Conservation (phyloP, 164 flowering plant genomes). For the Warburgia ugandensis region DNA sequence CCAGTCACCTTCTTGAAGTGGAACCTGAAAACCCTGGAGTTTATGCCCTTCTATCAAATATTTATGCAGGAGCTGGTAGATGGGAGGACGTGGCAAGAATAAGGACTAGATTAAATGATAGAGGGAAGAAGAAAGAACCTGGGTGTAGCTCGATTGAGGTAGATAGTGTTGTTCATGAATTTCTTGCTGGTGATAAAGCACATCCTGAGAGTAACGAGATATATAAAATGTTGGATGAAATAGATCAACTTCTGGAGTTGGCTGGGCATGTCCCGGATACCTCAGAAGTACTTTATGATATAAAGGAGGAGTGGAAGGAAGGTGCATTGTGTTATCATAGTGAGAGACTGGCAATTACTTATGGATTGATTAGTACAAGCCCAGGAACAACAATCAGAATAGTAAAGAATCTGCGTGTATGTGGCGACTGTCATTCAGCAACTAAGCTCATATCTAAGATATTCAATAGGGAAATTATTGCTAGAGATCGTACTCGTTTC, state of each 20-base stretch:
- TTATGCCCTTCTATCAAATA: conserved; percentile 51
- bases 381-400: conserved; percentile 55
- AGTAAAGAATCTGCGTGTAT: conserved; percentile 57
- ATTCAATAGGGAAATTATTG: conserved; percentile 57
- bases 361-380: conserved; percentile 57
- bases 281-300: conserved; percentile 49
- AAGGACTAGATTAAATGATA: conserved; percentile 37
- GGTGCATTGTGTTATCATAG: conserved; percentile 45
- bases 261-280: conserved; percentile 52
- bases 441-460: conserved; percentile 59
- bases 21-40: conserved; percentile 55
- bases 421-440: conserved; percentile 60
- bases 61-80: conserved; percentile 47
- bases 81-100: conserved; percentile 61
- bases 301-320: conserved; percentile 62
- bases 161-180: conserved; percentile 55
- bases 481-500: conserved; percentile 57
- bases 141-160: conserved; percentile 65
- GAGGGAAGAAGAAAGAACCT: conserved; percentile 54
- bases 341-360: conserved; percentile 63
- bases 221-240: conserved; percentile 51
- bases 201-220: conserved; percentile 43
- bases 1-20: conserved; percentile 36
- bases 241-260: conserved; percentile 31
- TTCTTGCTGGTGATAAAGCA: conserved; percentile 48